These are phyloP conservation scores for Stramenopiles sp. DNA, from an alignment of 352 stramenopile genomes.

Conservation along the genomic window DNA sequence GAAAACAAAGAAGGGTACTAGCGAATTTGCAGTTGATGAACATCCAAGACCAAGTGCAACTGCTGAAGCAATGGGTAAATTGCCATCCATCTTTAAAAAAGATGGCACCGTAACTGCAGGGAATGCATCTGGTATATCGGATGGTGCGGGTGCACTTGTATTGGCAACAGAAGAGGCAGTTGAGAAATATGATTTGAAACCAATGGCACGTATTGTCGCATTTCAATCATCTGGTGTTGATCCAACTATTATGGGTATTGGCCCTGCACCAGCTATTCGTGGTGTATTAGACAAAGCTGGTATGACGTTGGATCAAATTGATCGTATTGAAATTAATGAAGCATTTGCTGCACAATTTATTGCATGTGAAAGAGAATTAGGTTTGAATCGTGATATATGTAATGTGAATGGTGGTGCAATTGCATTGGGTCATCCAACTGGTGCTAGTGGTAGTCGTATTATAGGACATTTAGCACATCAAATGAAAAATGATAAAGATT, in stretches of 20 bases:
- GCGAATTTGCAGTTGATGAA: conserved; percentile 51
- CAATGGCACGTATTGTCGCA: conserved; percentile 68
- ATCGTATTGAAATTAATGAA: conserved; percentile 96
- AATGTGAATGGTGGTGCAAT: conserved; percentile 89
- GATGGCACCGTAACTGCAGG: conserved; percentile 84
- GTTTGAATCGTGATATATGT: conserved; percentile 67
- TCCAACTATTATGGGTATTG: conserved; percentile 91
- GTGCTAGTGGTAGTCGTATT: conserved; percentile 73
- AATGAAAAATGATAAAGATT: conserved; percentile 40
- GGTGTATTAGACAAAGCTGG: conserved; percentile 62
- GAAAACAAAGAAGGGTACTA: conserved; percentile 52
- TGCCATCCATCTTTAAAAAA: conserved; percentile 92
- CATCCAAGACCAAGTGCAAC: conserved; percentile 47
- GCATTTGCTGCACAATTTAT: conserved; percentile 91
- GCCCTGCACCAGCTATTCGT: conserved; percentile 77
- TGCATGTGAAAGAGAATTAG: conserved; percentile 82
- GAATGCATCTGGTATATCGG: conserved; percentile 85
- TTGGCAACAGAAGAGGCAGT: conserved; percentile 76
- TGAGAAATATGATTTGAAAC: conserved; percentile 68
- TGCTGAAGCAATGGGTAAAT: conserved; percentile 56
- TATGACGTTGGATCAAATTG: conserved; percentile 71
- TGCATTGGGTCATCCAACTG: conserved; percentile 75
- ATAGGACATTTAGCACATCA: conserved; percentile 65
- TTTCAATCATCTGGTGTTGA: conserved; percentile 80
- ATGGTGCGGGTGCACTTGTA: conserved; percentile 79